Evolutionary conservation across 257 asterid species (phyloP), one percentile per base, ranked within the genome.

Genomic region (Lithospermum erythrorhizon): DNA sequence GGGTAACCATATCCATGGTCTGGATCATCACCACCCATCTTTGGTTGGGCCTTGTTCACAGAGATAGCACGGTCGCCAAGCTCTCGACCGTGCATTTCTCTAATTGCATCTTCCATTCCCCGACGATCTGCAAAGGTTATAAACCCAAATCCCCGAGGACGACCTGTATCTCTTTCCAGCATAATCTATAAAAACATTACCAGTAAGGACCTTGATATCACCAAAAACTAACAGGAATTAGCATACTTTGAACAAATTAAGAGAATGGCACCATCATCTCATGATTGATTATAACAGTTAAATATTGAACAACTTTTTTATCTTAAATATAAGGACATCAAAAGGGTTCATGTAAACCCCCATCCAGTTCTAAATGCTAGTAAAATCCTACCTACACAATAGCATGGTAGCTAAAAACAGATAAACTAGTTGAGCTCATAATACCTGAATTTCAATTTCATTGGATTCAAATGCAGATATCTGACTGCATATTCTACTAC

Each of bases 101-200:
- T 80, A 70, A 93, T 93, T 10, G 99, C 95, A 52, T 84, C 90
- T 25, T 93, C 99, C 99, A 93, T 89, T 29, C 90, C 87, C 25
- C 91, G 81, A 48, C 89, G 90, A 65, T 93, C 99, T 58, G 87
- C 84, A 80, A 93, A 93, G 54, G 97, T 89, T 68, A 93, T 72
- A 77, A 89, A 93, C 47, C 99, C 99, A 75, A 93, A 93, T 68
- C 97, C 99, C 53, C 99, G 96, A 57, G 99, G 99, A 58, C 96
- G 97, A 20, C 97, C 97, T 23, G 99, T 86, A 27, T 86, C 97
- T 76, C 96, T 84, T 74, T 93, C 99, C 70, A 85, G 76, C 97
- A 93, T 84, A 58, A 93, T 73, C 99, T 89, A 66, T 70, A 69
- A 3, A 21, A 53, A 45, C 24, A 9, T 24, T 20, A 32, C 56